Conservation (phyloP, 345 rosid species). For the Eucalyptus grandis region DNA sequence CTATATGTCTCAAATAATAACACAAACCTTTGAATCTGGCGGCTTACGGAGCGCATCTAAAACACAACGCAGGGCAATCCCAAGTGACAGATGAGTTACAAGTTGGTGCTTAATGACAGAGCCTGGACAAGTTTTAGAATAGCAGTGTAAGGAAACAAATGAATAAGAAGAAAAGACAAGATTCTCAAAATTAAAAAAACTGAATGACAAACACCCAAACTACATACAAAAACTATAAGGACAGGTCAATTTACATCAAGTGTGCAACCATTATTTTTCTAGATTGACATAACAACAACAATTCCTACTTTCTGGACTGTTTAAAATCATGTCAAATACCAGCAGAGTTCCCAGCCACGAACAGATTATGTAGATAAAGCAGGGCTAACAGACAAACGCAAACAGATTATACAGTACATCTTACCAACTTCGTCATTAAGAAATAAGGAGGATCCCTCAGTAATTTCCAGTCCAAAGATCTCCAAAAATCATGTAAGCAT, state of each 20-base stretch:
- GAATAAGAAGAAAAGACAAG: neutral
- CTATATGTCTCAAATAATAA: neutral
- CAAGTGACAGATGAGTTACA: constrained; percentile 81
- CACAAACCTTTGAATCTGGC: constrained; percentile 90
- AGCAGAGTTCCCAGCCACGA: neutral
- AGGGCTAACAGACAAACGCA: neutral
- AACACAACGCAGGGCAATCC: constrained; percentile 91
- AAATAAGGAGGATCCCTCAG: neutral
- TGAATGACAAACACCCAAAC: neutral
- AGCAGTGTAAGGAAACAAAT: neutral
- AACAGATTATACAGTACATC: neutral
- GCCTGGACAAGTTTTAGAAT: constrained; percentile 31
- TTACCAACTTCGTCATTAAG: neutral
- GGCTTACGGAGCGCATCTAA: constrained; percentile 94
- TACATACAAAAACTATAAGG: neutral
- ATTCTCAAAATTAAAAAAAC: neutral
- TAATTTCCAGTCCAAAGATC: neutral
- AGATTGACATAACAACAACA: neutral
- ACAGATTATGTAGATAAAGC: neutral
- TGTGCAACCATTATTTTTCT: neutral
- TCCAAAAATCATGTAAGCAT: neutral
- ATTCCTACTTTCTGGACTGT: neutral
- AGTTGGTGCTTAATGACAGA: constrained; percentile 96
- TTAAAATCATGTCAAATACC: neutral
- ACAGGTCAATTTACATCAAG: neutral